phyloP scores from a whole-genome alignment of 1,139 yeast genomes.

The Debaryomyces singareniensis region DNA sequence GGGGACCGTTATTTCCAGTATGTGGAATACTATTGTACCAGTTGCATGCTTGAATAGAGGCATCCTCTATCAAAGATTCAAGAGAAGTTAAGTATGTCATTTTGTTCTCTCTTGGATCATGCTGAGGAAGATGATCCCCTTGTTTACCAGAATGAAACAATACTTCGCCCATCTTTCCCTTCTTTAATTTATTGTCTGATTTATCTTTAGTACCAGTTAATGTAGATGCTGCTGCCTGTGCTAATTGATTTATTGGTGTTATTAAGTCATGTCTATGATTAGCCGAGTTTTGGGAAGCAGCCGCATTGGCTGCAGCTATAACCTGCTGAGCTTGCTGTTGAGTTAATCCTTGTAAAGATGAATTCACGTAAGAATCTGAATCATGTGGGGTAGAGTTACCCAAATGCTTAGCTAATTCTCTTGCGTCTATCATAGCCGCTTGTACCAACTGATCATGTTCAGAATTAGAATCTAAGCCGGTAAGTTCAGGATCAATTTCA shows the following conservation, averaged over 20 bases:
- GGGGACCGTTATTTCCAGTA: conserved; percentile 27
- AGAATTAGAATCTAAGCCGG: conserved; percentile 36
- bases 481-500: conserved; percentile 60
- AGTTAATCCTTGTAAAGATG: conserved; percentile 12
- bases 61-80: conserved; percentile 31
- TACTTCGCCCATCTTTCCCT: conserved; percentile 4
- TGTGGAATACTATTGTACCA: conserved; percentile 34
- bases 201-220: conserved; percentile 7
- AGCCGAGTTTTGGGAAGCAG: conserved; percentile 14
- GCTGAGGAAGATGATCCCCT: not conserved
- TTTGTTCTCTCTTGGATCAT: conserved; percentile 13
- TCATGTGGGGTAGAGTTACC: conserved; percentile 12
- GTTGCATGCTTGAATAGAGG: conserved; percentile 25
- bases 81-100: conserved; percentile 24
- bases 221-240: conserved; percentile 24
- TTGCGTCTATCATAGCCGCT: conserved; percentile 62
- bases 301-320: conserved; percentile 19
- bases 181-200: conserved; percentile 4
- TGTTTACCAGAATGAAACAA: not conserved
- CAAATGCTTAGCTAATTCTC: conserved; percentile 53
- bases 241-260: conserved; percentile 25
- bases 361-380: conserved; percentile 6
- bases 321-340: conserved; percentile 24
- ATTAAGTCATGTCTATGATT: conserved; percentile 10
- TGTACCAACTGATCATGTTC: conserved; percentile 60